Conservation (phyloP, 73 alveolate species). For the Diophrys appendiculata region DNA sequence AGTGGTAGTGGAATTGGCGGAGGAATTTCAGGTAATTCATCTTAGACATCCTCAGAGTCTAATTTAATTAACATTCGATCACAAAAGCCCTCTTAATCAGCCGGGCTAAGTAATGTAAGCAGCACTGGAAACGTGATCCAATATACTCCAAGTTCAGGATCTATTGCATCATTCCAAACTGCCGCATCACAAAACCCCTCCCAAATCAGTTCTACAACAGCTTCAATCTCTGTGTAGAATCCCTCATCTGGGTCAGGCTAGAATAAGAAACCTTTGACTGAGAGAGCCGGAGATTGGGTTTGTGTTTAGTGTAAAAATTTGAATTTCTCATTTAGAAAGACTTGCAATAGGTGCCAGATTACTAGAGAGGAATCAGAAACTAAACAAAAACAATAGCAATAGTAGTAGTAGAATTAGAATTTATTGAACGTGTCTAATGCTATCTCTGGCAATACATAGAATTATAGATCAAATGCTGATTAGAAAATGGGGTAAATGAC, state of each 20-base stretch:
- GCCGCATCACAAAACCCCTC: background rate
- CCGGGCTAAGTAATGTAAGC: background rate
- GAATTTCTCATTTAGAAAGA: constrained; percentile 85
- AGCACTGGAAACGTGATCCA: background rate
- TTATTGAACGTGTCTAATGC: too few species aligned
- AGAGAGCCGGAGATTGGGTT: constrained; percentile 94
- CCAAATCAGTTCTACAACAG: background rate
- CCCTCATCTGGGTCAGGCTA: background rate
- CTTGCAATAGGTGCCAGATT: constrained; percentile 83
- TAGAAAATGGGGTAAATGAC: too few species aligned
- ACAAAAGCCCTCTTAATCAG: too few species aligned
- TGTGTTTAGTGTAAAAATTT: constrained; percentile 83
- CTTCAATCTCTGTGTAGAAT: background rate
- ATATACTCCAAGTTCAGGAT: background rate
- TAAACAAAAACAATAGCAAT: too few species aligned
- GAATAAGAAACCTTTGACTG: constrained; percentile 70
- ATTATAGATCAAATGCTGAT: too few species aligned
- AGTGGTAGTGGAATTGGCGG: too few species aligned
- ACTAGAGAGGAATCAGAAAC: constrained; percentile 21
- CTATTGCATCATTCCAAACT: background rate
- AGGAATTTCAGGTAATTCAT: too few species aligned
- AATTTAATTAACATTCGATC: too few species aligned
- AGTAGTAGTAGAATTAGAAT: too few species aligned
- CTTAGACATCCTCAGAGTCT: too few species aligned
- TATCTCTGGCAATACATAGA: too few species aligned